A percentile compares a stretch with the other conserved stretches of the same genome.
These are phyloP conservation scores for Phialophora tarda DNA, from an alignment of 2,329 filamentous ascomycete species.

Conservation along the genomic window DNA sequence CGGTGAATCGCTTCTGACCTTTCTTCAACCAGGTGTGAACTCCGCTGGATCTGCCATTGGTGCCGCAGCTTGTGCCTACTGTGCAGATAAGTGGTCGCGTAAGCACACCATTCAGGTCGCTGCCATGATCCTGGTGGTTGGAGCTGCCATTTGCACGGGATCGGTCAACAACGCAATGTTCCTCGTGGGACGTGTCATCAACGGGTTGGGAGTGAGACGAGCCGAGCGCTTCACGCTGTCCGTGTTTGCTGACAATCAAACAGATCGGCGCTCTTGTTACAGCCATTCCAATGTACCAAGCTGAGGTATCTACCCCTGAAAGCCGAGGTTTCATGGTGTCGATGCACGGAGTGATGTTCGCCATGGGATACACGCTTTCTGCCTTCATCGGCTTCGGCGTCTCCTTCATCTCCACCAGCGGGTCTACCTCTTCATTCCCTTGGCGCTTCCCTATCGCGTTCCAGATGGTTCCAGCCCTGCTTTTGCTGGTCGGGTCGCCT, in stretches of 20 bases:
- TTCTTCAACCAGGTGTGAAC: constrained; percentile 42
- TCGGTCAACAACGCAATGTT: constrained; percentile 45
- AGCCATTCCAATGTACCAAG: constrained; percentile 39
- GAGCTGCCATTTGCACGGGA: constrained; percentile 48
- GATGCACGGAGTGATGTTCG: constrained; percentile 39
- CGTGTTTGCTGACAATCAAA: background rate
- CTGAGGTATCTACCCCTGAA: constrained; percentile 38
- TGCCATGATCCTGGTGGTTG: constrained; percentile 41
- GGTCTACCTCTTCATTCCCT: constrained; percentile 42
- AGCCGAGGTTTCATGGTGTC: constrained; percentile 38
- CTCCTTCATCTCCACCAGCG: constrained; percentile 35
- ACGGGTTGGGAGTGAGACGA: constrained; percentile 23
- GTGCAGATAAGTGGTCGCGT: constrained; percentile 47
- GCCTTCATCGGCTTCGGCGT: constrained; percentile 38
- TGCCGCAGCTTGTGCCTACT: constrained; percentile 48
- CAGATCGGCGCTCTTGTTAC: constrained; percentile 31
- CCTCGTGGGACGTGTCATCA: constrained; percentile 31
- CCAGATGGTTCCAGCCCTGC: constrained; percentile 49
- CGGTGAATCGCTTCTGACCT: background rate
- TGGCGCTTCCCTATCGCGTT: constrained; percentile 48
- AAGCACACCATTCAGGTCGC: constrained; percentile 49
- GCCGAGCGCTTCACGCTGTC: background rate
- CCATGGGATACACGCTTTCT: constrained; percentile 37
- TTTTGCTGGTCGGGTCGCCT: constrained; percentile 48
- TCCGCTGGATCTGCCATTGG: constrained; percentile 51